phyloP scores from a whole-genome alignment of 768 basidiomycete genomes.

The Mycena sanguinolenta region DNA sequence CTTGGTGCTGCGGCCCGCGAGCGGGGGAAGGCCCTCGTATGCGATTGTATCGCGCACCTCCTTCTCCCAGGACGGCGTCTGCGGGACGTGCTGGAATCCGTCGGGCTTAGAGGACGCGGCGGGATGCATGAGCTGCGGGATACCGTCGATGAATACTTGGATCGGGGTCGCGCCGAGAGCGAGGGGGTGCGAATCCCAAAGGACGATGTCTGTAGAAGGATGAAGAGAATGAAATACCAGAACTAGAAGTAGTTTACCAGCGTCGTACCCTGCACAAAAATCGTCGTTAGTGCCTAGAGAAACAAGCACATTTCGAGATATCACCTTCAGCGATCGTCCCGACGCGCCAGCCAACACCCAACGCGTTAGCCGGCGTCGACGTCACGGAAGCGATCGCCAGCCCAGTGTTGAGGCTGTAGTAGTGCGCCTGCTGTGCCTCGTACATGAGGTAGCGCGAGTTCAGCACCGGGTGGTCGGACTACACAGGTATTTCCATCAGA shows the following conservation, averaged over 20 bases:
- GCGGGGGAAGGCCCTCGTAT: constrained; percentile 79
- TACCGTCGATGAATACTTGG: constrained; percentile 89
- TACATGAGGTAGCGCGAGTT: constrained; percentile 77
- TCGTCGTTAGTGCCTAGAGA: neutral
- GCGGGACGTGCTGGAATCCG: constrained; percentile 64
- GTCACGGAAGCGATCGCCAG: constrained; percentile 75
- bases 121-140: constrained; percentile 67
- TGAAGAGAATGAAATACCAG: too few relatives aligned
- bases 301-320: neutral
- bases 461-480: constrained; percentile 70
- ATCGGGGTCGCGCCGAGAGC: constrained; percentile 82
- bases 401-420: constrained; percentile 71
- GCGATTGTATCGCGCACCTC: constrained; percentile 71
- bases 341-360: constrained; percentile 78
- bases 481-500: neutral
- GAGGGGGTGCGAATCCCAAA: constrained; percentile 86
- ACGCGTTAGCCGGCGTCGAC: constrained; percentile 70
- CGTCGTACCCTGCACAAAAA: constrained; percentile 71
- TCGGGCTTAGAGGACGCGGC: constrained; percentile 57
- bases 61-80: constrained; percentile 68
- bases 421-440: constrained; percentile 79
- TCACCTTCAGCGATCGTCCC: constrained; percentile 71
- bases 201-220: constrained; percentile 63
- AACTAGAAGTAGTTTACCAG: too few relatives aligned
- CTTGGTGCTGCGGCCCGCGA: constrained; percentile 53